Percentiles rank a stretch among this genome's conserved stretches.
phyloP scores from a whole-genome alignment of 2,329 filamentous ascomycete genomes.

The Dichotomopilus funicola region DNA sequence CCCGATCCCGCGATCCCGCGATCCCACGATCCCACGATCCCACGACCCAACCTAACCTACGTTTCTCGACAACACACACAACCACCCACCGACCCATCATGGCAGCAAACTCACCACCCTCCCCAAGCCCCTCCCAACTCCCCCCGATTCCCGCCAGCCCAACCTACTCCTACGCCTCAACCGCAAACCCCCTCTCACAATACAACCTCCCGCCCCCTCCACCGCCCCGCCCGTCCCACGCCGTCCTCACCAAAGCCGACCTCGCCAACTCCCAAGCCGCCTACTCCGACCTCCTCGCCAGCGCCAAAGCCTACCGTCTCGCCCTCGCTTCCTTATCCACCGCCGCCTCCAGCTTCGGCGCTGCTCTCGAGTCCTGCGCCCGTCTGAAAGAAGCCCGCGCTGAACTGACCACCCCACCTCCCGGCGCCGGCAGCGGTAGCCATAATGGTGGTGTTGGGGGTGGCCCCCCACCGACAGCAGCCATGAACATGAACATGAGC shows the following conservation, averaged over 20 bases:
- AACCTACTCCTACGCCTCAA: slow-evolving; percentile 57
- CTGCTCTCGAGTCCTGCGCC: slow-evolving; percentile 61
- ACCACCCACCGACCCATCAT: slow-evolving; percentile 20
- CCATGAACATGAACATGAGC: slow-evolving; percentile 2
- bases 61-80: neutral
- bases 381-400: slow-evolving; percentile 60
- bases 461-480: neutral
- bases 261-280: slow-evolving; percentile 56
- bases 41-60: neutral
- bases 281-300: slow-evolving; percentile 55
- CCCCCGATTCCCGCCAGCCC: slow-evolving; percentile 58
- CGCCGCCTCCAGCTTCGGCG: slow-evolving; percentile 57
- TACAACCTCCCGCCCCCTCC: slow-evolving; percentile 57
- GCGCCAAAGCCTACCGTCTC: slow-evolving; percentile 57
- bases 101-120: slow-evolving; percentile 27
- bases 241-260: slow-evolving; percentile 57
- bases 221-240: slow-evolving; percentile 49
- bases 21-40: neutral
- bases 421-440: slow-evolving; percentile 18
- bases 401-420: slow-evolving; percentile 40
- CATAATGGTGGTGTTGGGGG: too few species aligned
- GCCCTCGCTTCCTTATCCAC: slow-evolving; percentile 55
- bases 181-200: slow-evolving; percentile 51
- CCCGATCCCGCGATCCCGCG: neutral
- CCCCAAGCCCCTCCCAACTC: slow-evolving; percentile 50